Conservation (phyloP, 2,329 filamentous ascomycete genomes). For the Pestalotiopsis sp. region DNA sequence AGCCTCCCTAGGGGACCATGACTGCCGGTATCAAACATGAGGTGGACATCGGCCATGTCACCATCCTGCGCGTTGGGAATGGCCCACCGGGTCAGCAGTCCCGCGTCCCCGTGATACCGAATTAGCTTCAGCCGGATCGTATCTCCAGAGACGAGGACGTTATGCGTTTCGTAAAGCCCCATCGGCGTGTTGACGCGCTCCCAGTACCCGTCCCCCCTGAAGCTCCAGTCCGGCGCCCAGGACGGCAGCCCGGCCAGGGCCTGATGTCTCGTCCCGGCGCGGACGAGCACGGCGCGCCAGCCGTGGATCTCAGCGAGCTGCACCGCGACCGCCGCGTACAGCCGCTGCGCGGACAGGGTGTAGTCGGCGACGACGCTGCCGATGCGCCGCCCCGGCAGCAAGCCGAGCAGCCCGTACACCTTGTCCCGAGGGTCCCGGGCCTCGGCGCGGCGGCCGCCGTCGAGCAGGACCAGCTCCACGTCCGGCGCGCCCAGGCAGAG, state of each 20-base stretch:
- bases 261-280: too few species aligned
- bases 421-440: background rate
- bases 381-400: background rate
- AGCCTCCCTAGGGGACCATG: too few species aligned
- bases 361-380: background rate
- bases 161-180: background rate
- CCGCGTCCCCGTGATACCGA: background rate
- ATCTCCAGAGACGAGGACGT: background rate
- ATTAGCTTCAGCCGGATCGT: background rate
- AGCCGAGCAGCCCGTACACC: background rate
- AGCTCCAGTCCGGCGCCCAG: too few species aligned
- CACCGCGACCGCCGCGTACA: background rate
- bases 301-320: too few species aligned
- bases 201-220: too few species aligned
- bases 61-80: background rate
- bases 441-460: background rate
- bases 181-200: too few species aligned
- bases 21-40: background rate
- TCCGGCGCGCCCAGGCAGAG: background rate
- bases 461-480: background rate
- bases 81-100: background rate
- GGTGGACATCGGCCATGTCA: background rate
- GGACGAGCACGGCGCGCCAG: too few species aligned
- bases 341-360: background rate
- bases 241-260: too few species aligned